Evolutionary conservation across 345 rosid species (phyloP), one percentile per base, ranked within the genome.

Genomic region (Corchorus capsularis): DNA sequence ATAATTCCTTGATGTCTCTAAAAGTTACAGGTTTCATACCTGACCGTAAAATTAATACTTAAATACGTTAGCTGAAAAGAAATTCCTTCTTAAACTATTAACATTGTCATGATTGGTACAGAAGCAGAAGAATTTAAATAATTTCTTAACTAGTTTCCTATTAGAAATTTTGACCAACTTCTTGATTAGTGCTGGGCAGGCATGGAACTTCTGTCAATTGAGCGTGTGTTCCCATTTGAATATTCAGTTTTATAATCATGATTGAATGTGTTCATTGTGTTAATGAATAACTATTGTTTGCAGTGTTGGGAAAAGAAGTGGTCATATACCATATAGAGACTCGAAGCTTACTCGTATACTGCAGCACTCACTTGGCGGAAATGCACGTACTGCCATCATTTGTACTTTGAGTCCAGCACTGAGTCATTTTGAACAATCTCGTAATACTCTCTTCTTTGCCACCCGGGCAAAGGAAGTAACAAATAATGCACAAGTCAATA

Each of bases 381-480:
- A 96, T 87, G 99, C 98, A 47, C 90, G 99, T 32, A 96, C 99
- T 52, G 99, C 99, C 75, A 96, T 96, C 75, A 94, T 96, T 46
- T 96, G 98, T 79, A 96, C 98, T 76, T 65, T 96, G 78, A 94
- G 99, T 87, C 99, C 99, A 71, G 98, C 99, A 41, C 62, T 82
- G 59, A 82, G 89, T 83, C 98, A 96, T 82, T 88, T 87, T 75
- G 99, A 96, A 76, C 99, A 96, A 82, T 96, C 99, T 76, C 95
- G 98, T 79, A 96, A 94, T 75, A 94, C 98, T 74, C 98, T 96
- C 15, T 87, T 81, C 84, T 96, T 96, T 35, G 99, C 99, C 49
- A 96, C 98, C 71, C 79, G 98, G 81, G 99, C 99, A 8, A 96
- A 96, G 90, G 99, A 96, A 91, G 99, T 96, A 76, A 96, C 99